A percentile compares a stretch with the other conserved stretches of the same genome.
These are phyloP conservation scores for Vitis amurensis DNA, from an alignment of 164 flowering plant genomes.

Conservation along the genomic window DNA sequence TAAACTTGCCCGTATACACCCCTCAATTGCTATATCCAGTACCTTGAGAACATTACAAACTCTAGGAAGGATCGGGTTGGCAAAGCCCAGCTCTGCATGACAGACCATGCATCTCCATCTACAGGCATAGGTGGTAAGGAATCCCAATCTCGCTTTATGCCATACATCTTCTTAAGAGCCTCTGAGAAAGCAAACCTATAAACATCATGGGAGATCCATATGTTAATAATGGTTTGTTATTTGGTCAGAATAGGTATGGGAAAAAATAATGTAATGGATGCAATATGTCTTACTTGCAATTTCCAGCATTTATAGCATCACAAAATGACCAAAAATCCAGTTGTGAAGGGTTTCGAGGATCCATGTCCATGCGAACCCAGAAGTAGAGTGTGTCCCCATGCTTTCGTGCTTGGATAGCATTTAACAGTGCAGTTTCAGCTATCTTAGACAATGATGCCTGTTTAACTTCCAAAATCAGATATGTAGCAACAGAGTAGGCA, in stretches of 20 bases:
- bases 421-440: slow-evolving; percentile 67
- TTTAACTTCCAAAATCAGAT: slow-evolving; percentile 13
- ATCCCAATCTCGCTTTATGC: slow-evolving; percentile 49
- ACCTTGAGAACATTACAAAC: slow-evolving; percentile 98
- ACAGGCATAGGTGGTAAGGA: slow-evolving; percentile 87
- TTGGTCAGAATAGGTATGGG: background rate
- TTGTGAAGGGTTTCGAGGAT: slow-evolving; percentile 62
- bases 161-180: slow-evolving; percentile 80
- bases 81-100: slow-evolving; percentile 87
- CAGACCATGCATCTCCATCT: slow-evolving; percentile 90
- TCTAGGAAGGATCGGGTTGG: slow-evolving; percentile 92
- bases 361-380: slow-evolving; percentile 89
- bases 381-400: slow-evolving; percentile 93
- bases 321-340: slow-evolving; percentile 95
- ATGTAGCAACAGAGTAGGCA: background rate
- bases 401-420: slow-evolving; percentile 56
- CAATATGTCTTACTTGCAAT: slow-evolving; percentile 68
- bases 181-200: slow-evolving; percentile 74
- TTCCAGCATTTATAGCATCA: slow-evolving; percentile 96
- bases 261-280: background rate
- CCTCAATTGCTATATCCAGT: background rate
- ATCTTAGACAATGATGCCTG: slow-evolving; percentile 70
- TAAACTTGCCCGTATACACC: background rate
- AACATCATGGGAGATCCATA: background rate
- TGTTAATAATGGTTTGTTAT: background rate